Conservation (phyloP, 2,329 filamentous ascomycete genomes). For the Cytospora piceae region DNA sequence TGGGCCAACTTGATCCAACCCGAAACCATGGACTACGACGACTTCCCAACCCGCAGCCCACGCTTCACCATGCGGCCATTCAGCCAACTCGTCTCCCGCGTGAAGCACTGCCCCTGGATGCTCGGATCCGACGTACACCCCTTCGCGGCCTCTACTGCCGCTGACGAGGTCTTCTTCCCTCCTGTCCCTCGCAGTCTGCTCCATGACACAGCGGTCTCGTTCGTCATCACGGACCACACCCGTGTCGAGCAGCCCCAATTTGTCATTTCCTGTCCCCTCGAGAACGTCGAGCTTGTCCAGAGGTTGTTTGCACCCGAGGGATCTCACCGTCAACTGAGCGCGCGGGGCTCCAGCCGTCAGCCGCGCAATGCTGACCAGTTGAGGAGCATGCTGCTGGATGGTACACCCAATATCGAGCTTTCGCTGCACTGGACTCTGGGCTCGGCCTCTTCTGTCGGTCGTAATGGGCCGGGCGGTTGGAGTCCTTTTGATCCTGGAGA, state of each 20-base stretch:
- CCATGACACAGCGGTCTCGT: slow-evolving; percentile 27
- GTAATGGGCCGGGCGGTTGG: background rate
- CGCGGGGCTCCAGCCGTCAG: slow-evolving; percentile 21
- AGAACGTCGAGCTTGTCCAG: slow-evolving; percentile 23
- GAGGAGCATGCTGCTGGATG: slow-evolving; percentile 28
- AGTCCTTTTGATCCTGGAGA: background rate
- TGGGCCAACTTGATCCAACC: background rate
- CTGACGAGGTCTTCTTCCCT: slow-evolving; percentile 18
- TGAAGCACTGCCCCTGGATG: slow-evolving; percentile 27
- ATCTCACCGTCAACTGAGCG: slow-evolving; percentile 15
- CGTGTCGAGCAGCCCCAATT: slow-evolving; percentile 26
- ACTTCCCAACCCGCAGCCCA: too few species aligned
- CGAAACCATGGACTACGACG: background rate
- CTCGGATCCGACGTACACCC: slow-evolving; percentile 4
- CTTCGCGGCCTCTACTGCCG: background rate
- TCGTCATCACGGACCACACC: slow-evolving; percentile 27
- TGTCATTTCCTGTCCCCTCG: slow-evolving; percentile 27
- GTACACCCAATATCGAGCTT: slow-evolving; percentile 28
- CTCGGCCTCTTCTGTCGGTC: background rate
- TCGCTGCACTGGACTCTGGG: background rate
- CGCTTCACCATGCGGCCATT: slow-evolving; percentile 20
- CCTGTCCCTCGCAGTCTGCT: slow-evolving; percentile 21
- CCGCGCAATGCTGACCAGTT: slow-evolving; percentile 20
- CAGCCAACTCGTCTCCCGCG: slow-evolving; percentile 11
- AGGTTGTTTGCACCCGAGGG: slow-evolving; percentile 18